phyloP scores from a whole-genome alignment of 495 filamentous ascomycete species.

The Tuber aestivum region DNA sequence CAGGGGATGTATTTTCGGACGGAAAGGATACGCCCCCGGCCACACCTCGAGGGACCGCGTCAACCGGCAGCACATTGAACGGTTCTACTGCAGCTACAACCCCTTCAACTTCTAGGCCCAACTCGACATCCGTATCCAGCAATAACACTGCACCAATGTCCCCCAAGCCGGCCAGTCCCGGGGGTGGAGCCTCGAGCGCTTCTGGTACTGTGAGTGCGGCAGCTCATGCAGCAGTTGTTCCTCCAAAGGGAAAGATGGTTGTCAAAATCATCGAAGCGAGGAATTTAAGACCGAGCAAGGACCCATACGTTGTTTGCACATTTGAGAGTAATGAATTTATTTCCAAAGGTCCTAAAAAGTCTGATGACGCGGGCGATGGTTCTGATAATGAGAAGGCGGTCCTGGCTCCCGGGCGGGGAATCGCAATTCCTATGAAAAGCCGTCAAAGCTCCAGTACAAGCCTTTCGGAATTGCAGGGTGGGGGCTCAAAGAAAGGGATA shows the following conservation, averaged over 20 bases:
- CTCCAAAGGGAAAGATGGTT: constrained; percentile 79
- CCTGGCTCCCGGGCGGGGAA: constrained; percentile 46
- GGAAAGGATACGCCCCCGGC: constrained; percentile 42
- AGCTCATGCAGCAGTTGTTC: constrained; percentile 56
- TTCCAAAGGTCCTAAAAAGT: constrained; percentile 66
- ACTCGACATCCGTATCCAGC: constrained; percentile 22
- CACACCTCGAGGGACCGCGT: constrained; percentile 41
- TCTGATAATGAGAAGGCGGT: constrained; percentile 28
- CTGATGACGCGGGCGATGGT: constrained; percentile 17
- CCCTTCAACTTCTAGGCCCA: constrained; percentile 19
- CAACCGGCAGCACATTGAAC: constrained; percentile 37
- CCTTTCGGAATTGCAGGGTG: constrained; percentile 57
- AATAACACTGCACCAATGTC: background rate
- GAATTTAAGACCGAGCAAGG: constrained; percentile 69
- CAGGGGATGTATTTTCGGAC: constrained; percentile 33
- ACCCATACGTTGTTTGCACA: constrained; percentile 93
- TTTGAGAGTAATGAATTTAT: constrained; percentile 97
- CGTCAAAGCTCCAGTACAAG: constrained; percentile 93
- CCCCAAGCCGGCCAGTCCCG: background rate
- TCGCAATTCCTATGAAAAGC: constrained; percentile 94
- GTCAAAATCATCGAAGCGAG: constrained; percentile 81
- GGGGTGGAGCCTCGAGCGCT: background rate
- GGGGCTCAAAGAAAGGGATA: constrained; percentile 61
- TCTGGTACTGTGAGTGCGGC: constrained; percentile 17
- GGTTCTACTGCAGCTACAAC: constrained; percentile 21